Conservation (phyloP, 2,329 filamentous ascomycete genomes). For the Pestalotiopsis sp. region DNA sequence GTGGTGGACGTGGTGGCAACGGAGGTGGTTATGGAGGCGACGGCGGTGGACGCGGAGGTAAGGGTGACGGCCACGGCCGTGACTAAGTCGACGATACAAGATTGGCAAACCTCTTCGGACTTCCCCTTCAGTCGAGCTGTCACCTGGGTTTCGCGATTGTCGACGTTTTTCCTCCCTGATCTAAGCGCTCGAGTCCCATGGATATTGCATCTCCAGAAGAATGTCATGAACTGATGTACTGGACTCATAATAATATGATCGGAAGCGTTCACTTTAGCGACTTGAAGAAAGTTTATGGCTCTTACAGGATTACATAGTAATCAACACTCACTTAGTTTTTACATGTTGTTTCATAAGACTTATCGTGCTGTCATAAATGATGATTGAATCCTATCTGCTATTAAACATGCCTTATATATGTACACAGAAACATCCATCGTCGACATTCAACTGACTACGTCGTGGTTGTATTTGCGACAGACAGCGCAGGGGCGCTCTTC, state of each 20-base stretch:
- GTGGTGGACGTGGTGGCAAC: too few relatives aligned
- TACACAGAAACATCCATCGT: background rate
- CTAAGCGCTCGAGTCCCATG: background rate
- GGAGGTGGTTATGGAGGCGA: too few relatives aligned
- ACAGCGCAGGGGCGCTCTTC: slow-evolving; percentile 19
- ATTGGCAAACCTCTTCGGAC: background rate
- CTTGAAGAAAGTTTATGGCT: background rate
- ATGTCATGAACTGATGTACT: background rate
- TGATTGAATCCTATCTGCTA: background rate
- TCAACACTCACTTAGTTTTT: background rate
- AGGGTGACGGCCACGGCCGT: background rate
- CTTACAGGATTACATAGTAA: background rate
- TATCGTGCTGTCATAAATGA: background rate
- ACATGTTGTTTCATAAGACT: background rate
- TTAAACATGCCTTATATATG: background rate
- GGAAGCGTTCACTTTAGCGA: background rate
- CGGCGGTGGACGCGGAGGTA: too few relatives aligned
- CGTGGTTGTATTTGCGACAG: slow-evolving; percentile 10
- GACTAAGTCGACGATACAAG: background rate
- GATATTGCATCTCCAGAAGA: background rate
- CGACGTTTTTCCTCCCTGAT: background rate
- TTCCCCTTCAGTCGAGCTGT: background rate
- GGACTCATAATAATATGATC: background rate
- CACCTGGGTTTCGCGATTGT: background rate
- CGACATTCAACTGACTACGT: background rate